phyloP scores from a whole-genome alignment of 2,329 filamentous ascomycete genomes.

The Paraphaeosphaeria sporulosa region DNA sequence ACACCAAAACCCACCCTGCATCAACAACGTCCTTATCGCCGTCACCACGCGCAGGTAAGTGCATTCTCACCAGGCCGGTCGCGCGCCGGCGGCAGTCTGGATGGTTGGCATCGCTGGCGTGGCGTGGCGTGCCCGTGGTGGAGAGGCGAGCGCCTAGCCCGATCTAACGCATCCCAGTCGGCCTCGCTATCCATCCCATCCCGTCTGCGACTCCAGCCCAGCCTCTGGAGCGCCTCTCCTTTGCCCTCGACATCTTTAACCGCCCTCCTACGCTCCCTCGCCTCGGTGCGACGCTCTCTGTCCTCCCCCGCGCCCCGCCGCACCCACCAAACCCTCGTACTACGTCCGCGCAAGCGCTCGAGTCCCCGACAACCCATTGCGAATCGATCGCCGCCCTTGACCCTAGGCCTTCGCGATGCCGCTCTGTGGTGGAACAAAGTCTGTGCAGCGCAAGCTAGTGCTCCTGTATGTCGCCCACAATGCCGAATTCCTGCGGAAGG shows the following conservation, averaged over 20 bases:
- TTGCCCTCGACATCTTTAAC: slow-evolving; percentile 22
- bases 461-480: slow-evolving; percentile 71
- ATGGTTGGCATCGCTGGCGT: slow-evolving; percentile 10
- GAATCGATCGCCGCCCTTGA: slow-evolving; percentile 30
- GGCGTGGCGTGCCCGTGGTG: slow-evolving; percentile 5
- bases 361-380: slow-evolving; percentile 33
- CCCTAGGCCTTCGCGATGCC: slow-evolving; percentile 48
- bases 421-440: slow-evolving; percentile 66
- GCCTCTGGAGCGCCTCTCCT: slow-evolving; percentile 30
- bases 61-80: neutral
- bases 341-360: slow-evolving; percentile 35
- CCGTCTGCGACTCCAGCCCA: slow-evolving; percentile 28
- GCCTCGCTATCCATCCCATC: slow-evolving; percentile 19
- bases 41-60: neutral
- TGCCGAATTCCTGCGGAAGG: slow-evolving; percentile 12
- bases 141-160: slow-evolving; percentile 13
- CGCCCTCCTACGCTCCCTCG: slow-evolving; percentile 22
- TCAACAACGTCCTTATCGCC: neutral
- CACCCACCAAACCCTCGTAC: slow-evolving; percentile 23
- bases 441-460: slow-evolving; percentile 95
- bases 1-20: neutral
- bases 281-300: slow-evolving; percentile 25
- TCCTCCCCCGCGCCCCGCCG: slow-evolving; percentile 20
- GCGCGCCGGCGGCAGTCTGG: slow-evolving; percentile 5
- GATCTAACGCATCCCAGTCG: slow-evolving; percentile 19